Evolutionary conservation across 441 rosid species (phyloP), one percentile per base, ranked within the genome.

Genomic region (Pelargonium fulgidum): DNA sequence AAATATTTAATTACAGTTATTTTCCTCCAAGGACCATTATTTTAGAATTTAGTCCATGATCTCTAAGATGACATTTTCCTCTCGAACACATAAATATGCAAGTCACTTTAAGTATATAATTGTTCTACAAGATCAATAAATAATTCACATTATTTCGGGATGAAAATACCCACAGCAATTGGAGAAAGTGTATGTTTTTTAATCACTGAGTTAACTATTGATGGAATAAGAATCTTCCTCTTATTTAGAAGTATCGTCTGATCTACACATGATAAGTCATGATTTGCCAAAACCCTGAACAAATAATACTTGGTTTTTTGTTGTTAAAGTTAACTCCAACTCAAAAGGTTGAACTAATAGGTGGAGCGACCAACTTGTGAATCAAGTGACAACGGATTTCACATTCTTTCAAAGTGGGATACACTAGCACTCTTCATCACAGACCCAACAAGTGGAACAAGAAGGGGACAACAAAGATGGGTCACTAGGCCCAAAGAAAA

Each of bases 231-330:
- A 19, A 54, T 54, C 22, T 41, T 4, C 45, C 11, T 41, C 45
- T 41, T 41, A 41, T 39, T 39, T 39, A 3, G 42, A 39, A 3
- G 42, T 39, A 54, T 54, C 16, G 24, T 54, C 22, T 54, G 11
- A 54, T 54, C 17, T 19, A 17, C 24, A 22, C 24, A 22, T 22
- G 24, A 54, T 7, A 54, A 6, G 24, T 10, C 61, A 54, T 54
- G 24, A 54, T 7, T 16, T 17, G 9, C 61, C 24, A 16, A 19
- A 54, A 17, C 61, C 61, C 61, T 54, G 17, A 16, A 50, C 24
- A 54, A 54, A 54, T 54, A n/a, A 52, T 52, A 19, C 24, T 54
- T 54, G 61, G 61, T 17, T 54, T 54, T 24, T 54, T 54, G 17
- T 56, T 41, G 33, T 29, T 29, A 29, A 29, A 29, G 3, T 29